These are phyloP conservation scores for Pulicaria dysenterica DNA, from an alignment of 129 eudicot genomes.

Conservation along the genomic window DNA sequence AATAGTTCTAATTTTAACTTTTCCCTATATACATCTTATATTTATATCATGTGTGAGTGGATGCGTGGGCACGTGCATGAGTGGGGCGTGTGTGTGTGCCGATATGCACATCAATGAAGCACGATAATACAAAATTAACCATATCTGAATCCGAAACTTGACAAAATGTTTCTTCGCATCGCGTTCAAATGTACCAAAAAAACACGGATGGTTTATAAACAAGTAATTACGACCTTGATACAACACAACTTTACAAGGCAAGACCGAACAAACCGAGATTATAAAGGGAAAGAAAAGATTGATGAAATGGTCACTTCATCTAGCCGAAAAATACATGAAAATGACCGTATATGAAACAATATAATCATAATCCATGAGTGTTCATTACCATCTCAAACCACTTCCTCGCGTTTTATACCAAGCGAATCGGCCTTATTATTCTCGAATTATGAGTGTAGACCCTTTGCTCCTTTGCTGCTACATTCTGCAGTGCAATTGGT, in stretches of 20 bases:
- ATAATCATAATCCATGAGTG: constrained; percentile 18
- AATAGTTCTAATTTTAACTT: too few relatives aligned
- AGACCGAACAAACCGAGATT: constrained; percentile 8
- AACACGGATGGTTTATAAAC: constrained; percentile 31
- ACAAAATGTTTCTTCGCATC: constrained; percentile 17
- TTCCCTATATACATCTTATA: too few relatives aligned
- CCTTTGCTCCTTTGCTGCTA: constrained; percentile 10
- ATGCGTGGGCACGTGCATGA: too few relatives aligned
- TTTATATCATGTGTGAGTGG: too few relatives aligned
- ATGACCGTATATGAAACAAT: constrained; percentile 9
- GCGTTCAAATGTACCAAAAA: constrained; percentile 12
- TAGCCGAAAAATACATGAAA: constrained; percentile 27
- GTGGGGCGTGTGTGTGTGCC: too few relatives aligned
- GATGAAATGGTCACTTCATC: constrained; percentile 28
- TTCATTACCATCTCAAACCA: constrained; percentile 9
- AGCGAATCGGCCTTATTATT: constrained; percentile 23
- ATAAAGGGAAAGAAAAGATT: not conserved
- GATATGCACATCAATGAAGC: not conserved
- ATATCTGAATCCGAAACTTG: not conserved
- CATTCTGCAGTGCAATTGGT: constrained; percentile 33
- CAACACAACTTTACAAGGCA: constrained; percentile 31
- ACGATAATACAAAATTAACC: not conserved
- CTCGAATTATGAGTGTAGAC: constrained; percentile 13
- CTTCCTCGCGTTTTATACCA: constrained; percentile 11
- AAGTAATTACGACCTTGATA: constrained; percentile 29